Evolutionary conservation across 306 rosid species (phyloP), one percentile per base, ranked within the genome.

Genomic region (Corylus heterophylla): DNA sequence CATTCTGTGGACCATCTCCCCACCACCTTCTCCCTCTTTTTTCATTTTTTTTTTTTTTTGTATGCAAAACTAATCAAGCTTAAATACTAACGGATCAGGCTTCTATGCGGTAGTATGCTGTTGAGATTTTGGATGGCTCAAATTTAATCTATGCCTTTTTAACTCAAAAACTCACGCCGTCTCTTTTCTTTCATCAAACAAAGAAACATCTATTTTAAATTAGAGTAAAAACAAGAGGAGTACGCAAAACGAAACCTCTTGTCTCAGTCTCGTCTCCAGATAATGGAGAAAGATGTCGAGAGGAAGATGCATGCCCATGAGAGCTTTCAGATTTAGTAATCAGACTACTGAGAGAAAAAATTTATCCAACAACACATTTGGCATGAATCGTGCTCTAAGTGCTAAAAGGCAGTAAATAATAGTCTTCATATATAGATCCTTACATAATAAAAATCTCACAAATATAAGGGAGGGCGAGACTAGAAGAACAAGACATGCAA

Each of bases 321-420:
- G 88, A 82, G 83, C 85, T 88, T 62, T 76, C 81, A 2, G 54
- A 29, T 56, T 79, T 87, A 76, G 80, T 50, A 52, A 18, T 56
- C 61, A 83, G 52, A 75, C 50, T 87, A 16, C 54, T 13, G 0
- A 13, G 1, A 73, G 84, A 85, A 74, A 12, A 18, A n/a, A 59
- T 74, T 14, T 83, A 90, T 77, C 81, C 86, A 75, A 2, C 35
- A 79, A 72, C 27, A 76, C 22, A 22, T 78, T 81, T 49, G 77
- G 82, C 79, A 73, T 79, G 59, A 61, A 78, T 64, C 71, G 82
- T 18, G 76, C 73, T 87, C 86, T 80, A 8, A 93, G 90, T 51
- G 83, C 80, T 81, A 90, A 75, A 80, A 93, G 89, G 74, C 94
- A 86, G 59, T 83, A 86, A 81, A 82, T 84, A 79, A 89, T 89